Base-by-base conservation (phyloP, 192 early-diverging fungal species). In the Backusella australiensis region DNA sequence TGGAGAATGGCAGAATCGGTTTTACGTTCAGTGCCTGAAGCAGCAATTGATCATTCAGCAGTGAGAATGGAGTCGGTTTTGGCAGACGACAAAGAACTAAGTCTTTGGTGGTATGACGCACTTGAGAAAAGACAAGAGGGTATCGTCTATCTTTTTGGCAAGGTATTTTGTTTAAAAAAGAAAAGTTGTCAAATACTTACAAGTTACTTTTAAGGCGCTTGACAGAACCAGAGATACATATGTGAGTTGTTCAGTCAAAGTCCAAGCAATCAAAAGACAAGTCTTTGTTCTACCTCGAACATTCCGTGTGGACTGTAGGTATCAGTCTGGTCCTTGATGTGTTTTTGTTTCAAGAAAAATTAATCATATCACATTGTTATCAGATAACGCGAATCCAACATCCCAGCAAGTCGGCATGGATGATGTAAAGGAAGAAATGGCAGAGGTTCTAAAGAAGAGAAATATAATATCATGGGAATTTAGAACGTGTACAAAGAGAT, bases 121-220 rank as follows among this genome's bases (percentile, higher is more conserved):
- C 88, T 85, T 69, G 97, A 99, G 78, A 89, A 88, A 56, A 44
- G 34, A 52, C 67, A 68, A n/a, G 83, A 89, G 67, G 96, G 96
- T 1, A 73, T 80, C 32, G 87, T 99, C 0, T 98, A 97, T 71
- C 73, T 99, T 1, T 94, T 99, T 86, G 98, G 95, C 73, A 99
- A 99, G 85, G 78, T 79, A 69, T 23, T 26, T 34, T 35, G 15
- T 0, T 3, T 11, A 49, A 2, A 14, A 66, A 46, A 5, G 42
- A 44, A 14, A 34, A 67, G 42, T 46, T 41, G 15, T 0, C 7
- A 71, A 72, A 34, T 5, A 39, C 14, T 21, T n/a, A 23, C 23
- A 6, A 3, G 5, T 49, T 65, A 9, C 29, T 42, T 29, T 29
- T 41, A 14, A 79, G 78, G 85, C 86, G 8, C 74, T 80, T 14